Base-by-base conservation (phyloP, 106 monocot genomes). In the Platanthera zijinensis region DNA sequence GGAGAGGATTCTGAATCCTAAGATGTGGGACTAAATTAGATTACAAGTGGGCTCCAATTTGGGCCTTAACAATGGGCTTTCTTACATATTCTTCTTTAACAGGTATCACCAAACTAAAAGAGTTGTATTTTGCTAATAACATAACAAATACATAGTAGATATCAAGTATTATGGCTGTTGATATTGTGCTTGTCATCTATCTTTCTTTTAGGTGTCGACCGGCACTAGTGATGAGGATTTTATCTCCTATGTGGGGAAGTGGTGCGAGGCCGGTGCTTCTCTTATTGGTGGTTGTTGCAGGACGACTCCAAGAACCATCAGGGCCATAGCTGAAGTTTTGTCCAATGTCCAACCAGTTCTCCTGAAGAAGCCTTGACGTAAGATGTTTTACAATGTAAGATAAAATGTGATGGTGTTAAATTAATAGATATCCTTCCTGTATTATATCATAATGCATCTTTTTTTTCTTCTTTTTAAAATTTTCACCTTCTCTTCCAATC, bases 281-380 rank as follows among this genome's bases (percentile, higher is more conserved):
- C 84, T 96, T 5, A 87, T 92, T 45, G 92, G 96, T 6, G 96
- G 96, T 8, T 96, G 96, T 32, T 96, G 92, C 84, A 92, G 92
- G 78, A 96, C 96, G 48, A 92, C 90, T 68, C 92, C 92, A 13
- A 85, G 80, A 46, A 96, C 90, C 19, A 89, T 96, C 79, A 88
- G 81, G 78, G 96, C 83, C 75, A 92, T 96, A 73, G 48, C 80
- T 21, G 84, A 68, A 21, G 84, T 78, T 63, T 83, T 93, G 15
- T 56, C 73, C 45, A 69, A 25, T 12, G 81, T 19, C 6, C 51
- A 72, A 30, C 11, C 11, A 49, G 46, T 50, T 69, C 18, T 69
- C 18, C 48, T 57, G 46, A 51, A 67, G 18, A 21, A 51, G 50
- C 74, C 28, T 21, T 54, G 66, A 2, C 77, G 2, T 72, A 51